A percentile compares a stretch with the other conserved stretches of the same genome.
Evolutionary conservation across 257 asterid genomes (phyloP).

Genomic region (Nicotiana paniculata): DNA sequence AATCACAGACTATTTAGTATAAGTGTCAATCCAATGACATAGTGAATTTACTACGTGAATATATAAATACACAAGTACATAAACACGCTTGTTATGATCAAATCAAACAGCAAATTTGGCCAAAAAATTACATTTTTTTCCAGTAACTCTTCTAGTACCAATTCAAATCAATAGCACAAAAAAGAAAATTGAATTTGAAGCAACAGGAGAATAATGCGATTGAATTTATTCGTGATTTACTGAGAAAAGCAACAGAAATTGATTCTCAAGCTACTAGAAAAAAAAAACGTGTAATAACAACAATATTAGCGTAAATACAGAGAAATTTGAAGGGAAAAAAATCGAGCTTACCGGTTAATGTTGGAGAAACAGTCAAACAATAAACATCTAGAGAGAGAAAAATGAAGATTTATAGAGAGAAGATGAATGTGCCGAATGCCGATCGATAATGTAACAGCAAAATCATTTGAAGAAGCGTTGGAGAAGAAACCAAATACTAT

Average conservation of each 20-base stretch:
- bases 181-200: slow-evolving; percentile 2
- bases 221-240: not conserved
- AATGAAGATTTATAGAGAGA: slow-evolving; percentile 7
- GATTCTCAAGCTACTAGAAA: not conserved
- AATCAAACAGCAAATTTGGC: not conserved
- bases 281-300: not conserved
- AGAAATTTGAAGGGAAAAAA: not conserved
- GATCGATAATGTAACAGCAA: slow-evolving; percentile 44
- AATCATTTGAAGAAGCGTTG: slow-evolving; percentile 52
- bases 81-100: not conserved
- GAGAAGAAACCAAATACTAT: slow-evolving; percentile 51
- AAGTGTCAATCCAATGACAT: not conserved
- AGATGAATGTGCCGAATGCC: slow-evolving; percentile 28
- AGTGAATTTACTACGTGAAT: not conserved
- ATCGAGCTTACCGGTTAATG: slow-evolving; percentile 9
- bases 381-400: slow-evolving; percentile 31
- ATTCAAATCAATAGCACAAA: not conserved
- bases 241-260: not conserved
- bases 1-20: not conserved
- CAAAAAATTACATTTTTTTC: not conserved
- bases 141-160: not conserved
- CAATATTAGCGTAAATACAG: not conserved
- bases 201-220: not conserved
- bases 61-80: not conserved
- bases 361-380: not conserved